Evolutionary conservation across 257 asterid genomes (phyloP).

Genomic region (Petrea volubilis): DNA sequence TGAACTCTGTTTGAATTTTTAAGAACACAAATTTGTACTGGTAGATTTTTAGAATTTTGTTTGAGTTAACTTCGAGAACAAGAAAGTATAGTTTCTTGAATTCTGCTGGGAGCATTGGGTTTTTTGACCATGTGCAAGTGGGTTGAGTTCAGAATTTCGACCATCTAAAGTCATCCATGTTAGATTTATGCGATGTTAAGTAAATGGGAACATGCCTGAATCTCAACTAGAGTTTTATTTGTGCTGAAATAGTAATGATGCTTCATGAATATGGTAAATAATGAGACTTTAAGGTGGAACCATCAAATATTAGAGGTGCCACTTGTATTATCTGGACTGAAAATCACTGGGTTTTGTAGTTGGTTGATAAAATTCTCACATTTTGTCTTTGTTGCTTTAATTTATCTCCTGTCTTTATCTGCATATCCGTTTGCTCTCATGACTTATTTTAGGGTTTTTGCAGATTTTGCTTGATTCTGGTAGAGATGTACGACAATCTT

Average conservation of each 20-base stretch:
- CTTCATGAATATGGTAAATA: background rate
- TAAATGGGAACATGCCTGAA: background rate
- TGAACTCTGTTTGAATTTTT: background rate
- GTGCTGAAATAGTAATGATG: background rate
- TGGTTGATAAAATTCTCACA: background rate
- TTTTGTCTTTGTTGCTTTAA: background rate
- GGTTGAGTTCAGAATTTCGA: background rate
- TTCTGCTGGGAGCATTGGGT: background rate
- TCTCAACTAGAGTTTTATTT: conserved; percentile 1
- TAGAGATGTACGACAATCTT: conserved; percentile 44
- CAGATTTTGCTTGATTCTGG: conserved; percentile 19
- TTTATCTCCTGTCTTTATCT: background rate
- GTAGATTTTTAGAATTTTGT: background rate
- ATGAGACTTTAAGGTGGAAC: background rate
- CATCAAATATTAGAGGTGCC: background rate
- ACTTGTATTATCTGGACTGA: background rate
- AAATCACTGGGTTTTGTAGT: background rate
- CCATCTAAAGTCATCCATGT: background rate
- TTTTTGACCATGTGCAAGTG: conserved; percentile 8
- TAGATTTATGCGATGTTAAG: background rate
- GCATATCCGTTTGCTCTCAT: background rate
- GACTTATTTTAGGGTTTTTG: background rate
- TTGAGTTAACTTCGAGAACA: background rate
- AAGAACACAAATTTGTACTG: background rate
- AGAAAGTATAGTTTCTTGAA: conserved; percentile 14